Evolutionary conservation across 1,139 yeast species (phyloP).

Genomic region (Scheffersomyces cryptocercus): DNA sequence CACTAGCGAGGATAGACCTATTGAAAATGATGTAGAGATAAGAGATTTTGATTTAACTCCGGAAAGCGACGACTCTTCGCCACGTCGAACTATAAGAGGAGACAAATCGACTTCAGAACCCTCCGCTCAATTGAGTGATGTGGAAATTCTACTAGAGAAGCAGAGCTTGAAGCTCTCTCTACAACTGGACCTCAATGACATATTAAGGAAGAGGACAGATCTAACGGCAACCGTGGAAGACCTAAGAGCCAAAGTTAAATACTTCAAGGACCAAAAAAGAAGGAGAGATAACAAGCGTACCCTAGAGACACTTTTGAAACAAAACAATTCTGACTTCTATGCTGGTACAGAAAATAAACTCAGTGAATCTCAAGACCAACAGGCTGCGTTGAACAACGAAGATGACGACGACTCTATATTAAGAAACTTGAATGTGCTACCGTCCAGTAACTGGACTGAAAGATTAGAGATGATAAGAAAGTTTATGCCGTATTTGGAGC

Average conservation of each 20-base stretch:
- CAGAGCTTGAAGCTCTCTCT: conserved; percentile 21
- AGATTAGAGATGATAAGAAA: conserved; percentile 26
- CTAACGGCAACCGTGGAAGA: conserved; percentile 22
- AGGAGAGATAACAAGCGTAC: conserved; percentile 15
- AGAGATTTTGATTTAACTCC: too few relatives aligned
- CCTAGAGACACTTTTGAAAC: conserved; percentile 23
- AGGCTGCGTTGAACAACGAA: conserved; percentile 3
- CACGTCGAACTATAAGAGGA: too few relatives aligned
- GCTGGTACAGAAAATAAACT: not conserved
- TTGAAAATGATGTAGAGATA: too few relatives aligned
- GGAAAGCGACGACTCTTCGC: too few relatives aligned
- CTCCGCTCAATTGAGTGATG: not conserved
- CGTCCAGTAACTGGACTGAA: conserved; percentile 37
- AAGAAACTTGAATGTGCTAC: conserved; percentile 32
- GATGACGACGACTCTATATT: conserved; percentile 22
- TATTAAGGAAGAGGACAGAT: conserved; percentile 21
- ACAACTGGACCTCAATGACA: conserved; percentile 9
- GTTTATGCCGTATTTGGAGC: conserved; percentile 29
- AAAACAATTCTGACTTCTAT: conserved; percentile 18
- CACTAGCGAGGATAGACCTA: too few relatives aligned
- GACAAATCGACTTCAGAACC: too few relatives aligned
- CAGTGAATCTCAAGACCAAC: not conserved
- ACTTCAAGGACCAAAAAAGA: conserved; percentile 17
- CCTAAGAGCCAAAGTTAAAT: conserved; percentile 17
- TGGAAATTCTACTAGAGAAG: conserved; percentile 2